phyloP scores from a whole-genome alignment of 2,329 filamentous ascomycete genomes.

The Neonectria coccinea region DNA sequence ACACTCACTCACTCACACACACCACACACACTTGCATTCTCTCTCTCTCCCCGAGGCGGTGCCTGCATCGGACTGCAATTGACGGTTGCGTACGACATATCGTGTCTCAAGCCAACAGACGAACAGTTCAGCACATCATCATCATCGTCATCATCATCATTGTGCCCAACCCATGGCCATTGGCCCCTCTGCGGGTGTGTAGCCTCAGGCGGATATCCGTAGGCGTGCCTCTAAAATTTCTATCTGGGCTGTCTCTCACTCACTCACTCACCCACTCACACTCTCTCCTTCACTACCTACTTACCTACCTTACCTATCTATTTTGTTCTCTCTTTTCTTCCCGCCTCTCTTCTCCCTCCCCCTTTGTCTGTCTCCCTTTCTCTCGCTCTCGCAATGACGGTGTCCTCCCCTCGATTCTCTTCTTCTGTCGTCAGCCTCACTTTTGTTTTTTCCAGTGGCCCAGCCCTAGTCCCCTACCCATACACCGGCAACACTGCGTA shows the following conservation, averaged over 20 bases:
- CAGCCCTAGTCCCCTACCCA: constrained; percentile 21
- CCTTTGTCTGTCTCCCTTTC: not conserved
- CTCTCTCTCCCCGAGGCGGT: not conserved
- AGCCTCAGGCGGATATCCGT: not conserved
- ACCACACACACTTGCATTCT: not conserved
- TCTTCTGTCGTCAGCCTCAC: constrained; percentile 38
- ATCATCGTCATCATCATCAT: constrained; percentile 21
- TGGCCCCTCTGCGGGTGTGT: constrained; percentile 19
- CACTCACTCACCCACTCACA: not conserved
- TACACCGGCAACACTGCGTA: constrained; percentile 16
- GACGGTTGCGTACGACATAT: not conserved
- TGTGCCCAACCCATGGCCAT: constrained; percentile 28
- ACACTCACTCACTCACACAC: too few species aligned
- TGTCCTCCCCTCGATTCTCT: constrained; percentile 9
- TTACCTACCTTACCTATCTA: not conserved
- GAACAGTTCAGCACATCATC: constrained; percentile 6
- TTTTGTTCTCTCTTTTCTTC: not conserved
- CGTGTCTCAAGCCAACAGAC: constrained; percentile 5
- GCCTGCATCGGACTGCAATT: constrained; percentile 14
- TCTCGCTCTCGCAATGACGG: constrained; percentile 1
- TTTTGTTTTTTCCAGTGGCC: constrained; percentile 33
- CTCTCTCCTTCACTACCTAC: too few species aligned
- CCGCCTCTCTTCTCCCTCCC: not conserved
- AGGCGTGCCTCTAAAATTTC: constrained; percentile 12
- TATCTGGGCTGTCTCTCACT: not conserved